phyloP scores from a whole-genome alignment of 2,329 filamentous ascomycete species.

The Pleurostoma richardsiae region DNA sequence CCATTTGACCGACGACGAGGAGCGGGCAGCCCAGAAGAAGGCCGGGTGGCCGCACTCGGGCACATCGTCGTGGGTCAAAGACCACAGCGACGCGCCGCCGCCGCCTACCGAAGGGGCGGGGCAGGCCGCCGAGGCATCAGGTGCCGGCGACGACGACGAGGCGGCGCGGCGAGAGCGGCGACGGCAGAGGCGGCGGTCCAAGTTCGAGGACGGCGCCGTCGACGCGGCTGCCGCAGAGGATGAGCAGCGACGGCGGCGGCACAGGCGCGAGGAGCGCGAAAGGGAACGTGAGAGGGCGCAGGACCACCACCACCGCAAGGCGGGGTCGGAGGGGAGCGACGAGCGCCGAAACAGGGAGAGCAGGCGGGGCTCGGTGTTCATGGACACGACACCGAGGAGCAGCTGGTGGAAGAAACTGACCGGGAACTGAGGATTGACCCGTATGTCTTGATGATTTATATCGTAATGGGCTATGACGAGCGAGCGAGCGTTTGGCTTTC shows the following conservation, averaged over 20 bases:
- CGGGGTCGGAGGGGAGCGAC: conserved; percentile 35
- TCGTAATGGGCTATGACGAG: too few relatives aligned
- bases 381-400: conserved; percentile 43
- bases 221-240: conserved; percentile 25
- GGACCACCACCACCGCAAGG: conserved; percentile 17
- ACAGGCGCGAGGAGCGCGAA: conserved; percentile 21
- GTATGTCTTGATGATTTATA: too few relatives aligned
- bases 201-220: conserved; percentile 33
- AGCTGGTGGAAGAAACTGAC: conserved; percentile 58
- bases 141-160: conserved; percentile 42
- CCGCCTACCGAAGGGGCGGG: conserved; percentile 39
- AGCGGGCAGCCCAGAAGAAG: conserved; percentile 15
- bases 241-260: conserved; percentile 19
- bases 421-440: conserved; percentile 8
- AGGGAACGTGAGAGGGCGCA: conserved; percentile 5
- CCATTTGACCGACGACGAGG: conserved; percentile 23
- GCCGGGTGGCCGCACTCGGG: conserved; percentile 57
- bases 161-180: conserved; percentile 44
- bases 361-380: conserved; percentile 33
- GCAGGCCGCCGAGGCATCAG: conserved; percentile 23
- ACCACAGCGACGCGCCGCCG: conserved; percentile 56
- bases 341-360: conserved; percentile 31
- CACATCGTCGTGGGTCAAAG: conserved; percentile 62
- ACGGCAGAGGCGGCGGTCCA: conserved; percentile 37
- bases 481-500: too few relatives aligned